Base-by-base conservation (phyloP, 306 rosid genomes). In the Medicago ruthenica region DNA sequence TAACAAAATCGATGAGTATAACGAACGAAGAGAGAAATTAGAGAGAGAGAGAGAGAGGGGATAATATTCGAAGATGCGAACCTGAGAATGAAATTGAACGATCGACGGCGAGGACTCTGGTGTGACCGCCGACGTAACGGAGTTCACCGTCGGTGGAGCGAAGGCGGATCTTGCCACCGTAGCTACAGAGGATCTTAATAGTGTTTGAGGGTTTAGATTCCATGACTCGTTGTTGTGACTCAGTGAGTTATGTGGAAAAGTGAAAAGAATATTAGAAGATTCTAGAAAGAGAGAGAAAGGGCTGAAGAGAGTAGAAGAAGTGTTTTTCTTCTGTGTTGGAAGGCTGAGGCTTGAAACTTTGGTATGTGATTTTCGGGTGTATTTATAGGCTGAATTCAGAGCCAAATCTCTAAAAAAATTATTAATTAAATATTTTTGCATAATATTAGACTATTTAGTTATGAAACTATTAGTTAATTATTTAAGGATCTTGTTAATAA, bases 111-210 rank as follows among this genome's bases (percentile, higher is more conserved):
- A 96, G 90, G 1, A 96, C 98, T 70, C 98, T 86, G 5, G 95
- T 96, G 75, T 84, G 85, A 27, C 98, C 98, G 53, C 98, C 97
- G 50, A 83, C 88, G 85, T 92, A 96, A 7, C 99, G 99, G 81
- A 96, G 96, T 18, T 73, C 40, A 24, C 96, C 97, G 42, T 91
- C 99, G 18, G 88, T 80, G 37, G 84, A 67, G 5, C 98, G 93
- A 2, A 88, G 99, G 18, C 76, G 88, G 59, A 95, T 95, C 72
- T 85, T 95, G 53, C 99, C 99, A 77, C 89, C 89, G 77, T 95
- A 95, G 85, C 99, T 96, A 48, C 86, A 90, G 37, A 96, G 96
- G 51, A 96, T 76, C 62, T 96, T 92, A 11, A 92, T 48, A 16
- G 70, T 20, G 18, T 65, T 59, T 6, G 61, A 4, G 34, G 83